phyloP scores from a whole-genome alignment of 2,329 filamentous ascomycete genomes.

The Ophioceras dolichostomum region DNA sequence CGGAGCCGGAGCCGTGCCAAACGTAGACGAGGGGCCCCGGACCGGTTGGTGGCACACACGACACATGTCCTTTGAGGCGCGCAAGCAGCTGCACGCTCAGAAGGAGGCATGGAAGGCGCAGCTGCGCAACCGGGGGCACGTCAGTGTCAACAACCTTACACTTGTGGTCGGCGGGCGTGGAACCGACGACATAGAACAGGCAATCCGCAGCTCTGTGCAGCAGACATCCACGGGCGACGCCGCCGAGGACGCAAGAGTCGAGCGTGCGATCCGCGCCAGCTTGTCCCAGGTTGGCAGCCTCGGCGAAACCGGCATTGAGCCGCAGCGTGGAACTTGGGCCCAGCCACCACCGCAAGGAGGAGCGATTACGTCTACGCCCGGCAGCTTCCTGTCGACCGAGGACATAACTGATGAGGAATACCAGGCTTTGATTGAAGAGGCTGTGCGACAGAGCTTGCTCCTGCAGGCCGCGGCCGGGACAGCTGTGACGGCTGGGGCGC shows the following conservation, averaged over 20 bases:
- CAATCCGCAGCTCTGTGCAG: constrained; percentile 56
- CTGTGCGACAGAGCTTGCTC: constrained; percentile 39
- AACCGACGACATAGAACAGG: constrained; percentile 54
- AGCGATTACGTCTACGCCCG: neutral
- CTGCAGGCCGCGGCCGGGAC: too few relatives aligned
- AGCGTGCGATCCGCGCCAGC: constrained; percentile 62
- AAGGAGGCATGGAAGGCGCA: constrained; percentile 29
- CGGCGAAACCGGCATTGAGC: too few relatives aligned
- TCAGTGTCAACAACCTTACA: constrained; percentile 6
- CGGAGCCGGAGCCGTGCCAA: neutral
- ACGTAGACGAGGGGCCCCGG: constrained; percentile 15
- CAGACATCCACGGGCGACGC: constrained; percentile 59
- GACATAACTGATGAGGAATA: constrained; percentile 49
- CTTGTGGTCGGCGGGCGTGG: constrained; percentile 1
- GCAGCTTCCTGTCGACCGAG: constrained; percentile 17
- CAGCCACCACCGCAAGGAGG: too few relatives aligned
- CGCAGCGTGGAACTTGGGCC: constrained; percentile 17
- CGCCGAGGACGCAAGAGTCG: constrained; percentile 58
- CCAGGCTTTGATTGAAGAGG: constrained; percentile 41
- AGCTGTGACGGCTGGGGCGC: neutral
- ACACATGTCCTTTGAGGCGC: constrained; percentile 36
- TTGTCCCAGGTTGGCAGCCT: too few relatives aligned
- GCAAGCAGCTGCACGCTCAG: constrained; percentile 34
- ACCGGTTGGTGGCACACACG: constrained; percentile 36
- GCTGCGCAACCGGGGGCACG: constrained; percentile 9